Conservation (phyloP, 2,329 filamentous ascomycete species). For the Fusarium buharicum region DNA sequence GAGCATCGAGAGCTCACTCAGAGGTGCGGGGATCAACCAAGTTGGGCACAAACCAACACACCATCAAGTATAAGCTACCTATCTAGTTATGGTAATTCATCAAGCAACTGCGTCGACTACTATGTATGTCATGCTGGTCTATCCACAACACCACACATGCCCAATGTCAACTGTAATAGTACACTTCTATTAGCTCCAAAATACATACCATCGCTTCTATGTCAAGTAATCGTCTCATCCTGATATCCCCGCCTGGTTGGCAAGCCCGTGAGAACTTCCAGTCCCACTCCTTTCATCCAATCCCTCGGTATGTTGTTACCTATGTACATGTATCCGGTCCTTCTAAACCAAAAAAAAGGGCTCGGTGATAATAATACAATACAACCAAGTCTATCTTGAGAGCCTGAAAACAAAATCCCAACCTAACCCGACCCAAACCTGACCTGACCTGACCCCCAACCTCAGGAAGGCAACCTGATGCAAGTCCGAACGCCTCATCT, state of each 20-base stretch:
- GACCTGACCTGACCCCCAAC: slow-evolving; percentile 24
- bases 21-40: slow-evolving; percentile 18
- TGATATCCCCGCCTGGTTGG: slow-evolving; percentile 26
- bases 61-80: slow-evolving; percentile 9
- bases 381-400: slow-evolving; percentile 39
- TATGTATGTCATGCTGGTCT: slow-evolving; percentile 7
- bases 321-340: slow-evolving; percentile 17
- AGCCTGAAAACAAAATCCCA: slow-evolving; percentile 33
- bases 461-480: slow-evolving; percentile 32
- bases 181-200: slow-evolving; percentile 27
- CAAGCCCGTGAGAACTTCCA: slow-evolving; percentile 42
- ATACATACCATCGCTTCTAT: too few species aligned
- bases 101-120: too few species aligned
- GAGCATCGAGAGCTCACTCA: too few species aligned
- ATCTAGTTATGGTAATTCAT: too few species aligned
- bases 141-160: too few species aligned
- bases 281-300: slow-evolving; percentile 26
- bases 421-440: slow-evolving; percentile 12
- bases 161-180: slow-evolving; percentile 8
- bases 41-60: slow-evolving; percentile 41
- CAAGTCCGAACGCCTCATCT: slow-evolving; percentile 37
- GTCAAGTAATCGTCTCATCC: slow-evolving; percentile 33
- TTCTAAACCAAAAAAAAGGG: slow-evolving; percentile 35
- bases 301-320: slow-evolving; percentile 17
- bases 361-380: slow-evolving; percentile 39